Evolutionary conservation across 257 asterid species (phyloP), one percentile per base, ranked within the genome.

Genomic region (Primulina eburnea): DNA sequence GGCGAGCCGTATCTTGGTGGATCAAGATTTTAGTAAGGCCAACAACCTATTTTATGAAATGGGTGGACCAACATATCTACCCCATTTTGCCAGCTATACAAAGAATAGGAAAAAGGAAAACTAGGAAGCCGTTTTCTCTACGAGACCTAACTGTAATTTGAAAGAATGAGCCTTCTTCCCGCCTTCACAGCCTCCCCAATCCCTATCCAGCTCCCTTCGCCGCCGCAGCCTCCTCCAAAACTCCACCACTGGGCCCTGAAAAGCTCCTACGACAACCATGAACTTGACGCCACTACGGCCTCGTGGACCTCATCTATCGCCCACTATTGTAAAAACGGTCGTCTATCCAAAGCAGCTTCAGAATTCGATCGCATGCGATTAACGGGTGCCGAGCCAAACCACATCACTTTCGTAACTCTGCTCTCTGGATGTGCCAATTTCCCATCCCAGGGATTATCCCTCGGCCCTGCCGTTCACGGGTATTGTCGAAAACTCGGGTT

Each of bases 301-400:
- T 87, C 92, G 29, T 89, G 96, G 96, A 86, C 96, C 67, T 83
- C 91, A 4, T 82, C 89, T 71, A 87, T 91, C 28, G 87, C 91
- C 67, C 73, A 50, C 64, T 84, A 81, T 71, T 87, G 96, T 84
- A 82, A 66, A 79, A 86, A 65, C 58, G 95, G 95, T 73, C 82
- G 80, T 50, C 69, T 89, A 68, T 75, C 78, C 17, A 52, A 68
- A 47, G 96, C 97, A 1, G 71, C 77, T n/a, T 24, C 52, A 29
- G 81, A 77, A 68, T 89, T 91, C 67, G 79, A 71, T 59, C 77
- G 75, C 17, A 87, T 89, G 96, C 82, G 95, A 35, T 8, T 65
- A 35, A 81, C 86, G 18, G 88, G 79, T 18, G 69, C 83, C 5
- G 88, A 89, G 20, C 92, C 89, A 4, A 91, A 87, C 66, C 80